Evolutionary conservation across 2,329 filamentous ascomycete species (phyloP).

Genomic region (Alternaria angustiovoidea): DNA sequence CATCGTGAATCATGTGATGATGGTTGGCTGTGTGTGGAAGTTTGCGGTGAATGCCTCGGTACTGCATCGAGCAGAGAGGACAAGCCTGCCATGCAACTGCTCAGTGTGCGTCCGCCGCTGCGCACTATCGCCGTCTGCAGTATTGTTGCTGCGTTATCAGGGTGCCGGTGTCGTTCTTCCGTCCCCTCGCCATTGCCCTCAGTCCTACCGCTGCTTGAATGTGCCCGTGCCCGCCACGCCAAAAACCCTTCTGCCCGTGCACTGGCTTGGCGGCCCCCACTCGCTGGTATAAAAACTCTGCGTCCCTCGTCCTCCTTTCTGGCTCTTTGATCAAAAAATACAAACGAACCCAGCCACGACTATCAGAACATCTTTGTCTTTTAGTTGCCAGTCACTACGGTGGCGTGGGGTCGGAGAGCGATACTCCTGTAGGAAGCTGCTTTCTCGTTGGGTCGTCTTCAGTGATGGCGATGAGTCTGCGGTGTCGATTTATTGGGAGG

Average conservation of each 20-base stretch:
- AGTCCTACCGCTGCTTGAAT: background rate
- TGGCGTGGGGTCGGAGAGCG: conserved; percentile 70
- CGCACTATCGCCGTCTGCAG: background rate
- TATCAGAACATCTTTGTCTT: conserved; percentile 63
- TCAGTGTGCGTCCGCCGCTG: background rate
- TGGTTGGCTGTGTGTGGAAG: background rate
- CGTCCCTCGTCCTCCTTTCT: conserved; percentile 48
- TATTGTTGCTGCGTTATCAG: background rate
- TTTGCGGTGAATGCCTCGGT: background rate
- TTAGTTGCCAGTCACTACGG: conserved; percentile 72
- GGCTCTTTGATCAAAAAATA: conserved; percentile 65
- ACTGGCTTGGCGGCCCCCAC: conserved; percentile 13
- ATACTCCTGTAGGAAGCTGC: conserved; percentile 71
- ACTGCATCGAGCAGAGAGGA: background rate
- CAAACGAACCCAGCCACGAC: conserved; percentile 74
- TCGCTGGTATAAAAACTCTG: conserved; percentile 32
- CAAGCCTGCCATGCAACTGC: background rate
- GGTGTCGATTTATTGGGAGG: conserved; percentile 75
- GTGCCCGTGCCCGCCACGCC: conserved; percentile 1
- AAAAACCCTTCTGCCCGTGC: conserved; percentile 3
- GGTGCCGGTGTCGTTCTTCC: background rate
- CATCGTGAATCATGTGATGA: background rate
- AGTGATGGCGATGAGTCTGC: conserved; percentile 73
- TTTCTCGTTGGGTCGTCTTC: conserved; percentile 72
- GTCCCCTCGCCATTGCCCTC: background rate